phyloP scores from a whole-genome alignment of 2,329 filamentous ascomycete genomes.

The Sporothrix humicola region DNA sequence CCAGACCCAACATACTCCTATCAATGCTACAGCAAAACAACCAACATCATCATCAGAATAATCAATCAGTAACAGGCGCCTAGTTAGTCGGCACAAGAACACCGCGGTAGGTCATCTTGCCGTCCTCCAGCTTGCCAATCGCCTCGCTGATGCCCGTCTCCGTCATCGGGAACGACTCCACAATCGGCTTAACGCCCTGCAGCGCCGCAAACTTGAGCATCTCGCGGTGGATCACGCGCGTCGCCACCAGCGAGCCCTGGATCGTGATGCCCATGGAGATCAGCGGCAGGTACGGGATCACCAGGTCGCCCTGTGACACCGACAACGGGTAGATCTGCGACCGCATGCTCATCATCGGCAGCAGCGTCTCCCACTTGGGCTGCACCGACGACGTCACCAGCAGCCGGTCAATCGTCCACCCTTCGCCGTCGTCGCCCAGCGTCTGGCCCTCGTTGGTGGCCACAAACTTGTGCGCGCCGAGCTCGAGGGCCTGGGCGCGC shows the following conservation, averaged over 20 bases:
- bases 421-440: slow-evolving; percentile 15
- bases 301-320: slow-evolving; percentile 6
- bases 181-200: background rate
- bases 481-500: slow-evolving; percentile 8
- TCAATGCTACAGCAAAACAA: background rate
- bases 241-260: slow-evolving; percentile 20
- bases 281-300: slow-evolving; percentile 6
- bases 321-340: slow-evolving; percentile 27
- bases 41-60: background rate
- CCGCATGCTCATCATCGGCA: slow-evolving; percentile 20
- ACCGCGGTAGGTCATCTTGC: slow-evolving; percentile 24
- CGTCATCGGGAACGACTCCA: slow-evolving; percentile 17
- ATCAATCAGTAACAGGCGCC: background rate
- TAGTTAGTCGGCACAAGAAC: background rate
- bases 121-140: slow-evolving; percentile 22
- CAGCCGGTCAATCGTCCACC: slow-evolving; percentile 23
- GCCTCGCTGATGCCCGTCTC: slow-evolving; percentile 9
- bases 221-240: slow-evolving; percentile 6
- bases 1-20: background rate
- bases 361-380: slow-evolving; percentile 16
- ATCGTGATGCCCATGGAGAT: slow-evolving; percentile 12
- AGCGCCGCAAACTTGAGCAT: slow-evolving; percentile 27
- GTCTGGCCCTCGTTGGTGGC: slow-evolving; percentile 23
- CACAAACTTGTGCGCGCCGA: slow-evolving; percentile 27
- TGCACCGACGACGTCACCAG: slow-evolving; percentile 22